A percentile compares a stretch with the other conserved stretches of the same genome.
phyloP scores from a whole-genome alignment of 352 stramenopile genomes.

The Phytophthora cryptogea region DNA sequence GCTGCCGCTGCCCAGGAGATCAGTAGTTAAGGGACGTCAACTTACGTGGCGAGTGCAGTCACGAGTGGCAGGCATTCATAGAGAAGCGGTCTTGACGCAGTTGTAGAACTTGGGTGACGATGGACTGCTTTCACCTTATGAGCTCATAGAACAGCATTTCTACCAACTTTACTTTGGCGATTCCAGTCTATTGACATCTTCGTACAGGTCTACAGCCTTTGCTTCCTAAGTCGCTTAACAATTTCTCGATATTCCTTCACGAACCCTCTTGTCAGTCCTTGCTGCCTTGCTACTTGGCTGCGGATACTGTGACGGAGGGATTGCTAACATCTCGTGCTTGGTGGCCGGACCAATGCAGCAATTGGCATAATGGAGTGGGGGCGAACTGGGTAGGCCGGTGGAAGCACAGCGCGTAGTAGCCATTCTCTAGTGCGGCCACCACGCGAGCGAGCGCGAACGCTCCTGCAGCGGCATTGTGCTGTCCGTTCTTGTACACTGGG shows the following conservation, averaged over 20 bases:
- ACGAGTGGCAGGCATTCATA: constrained; percentile 2
- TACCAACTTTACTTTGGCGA: neutral
- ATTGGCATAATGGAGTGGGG: constrained; percentile 73
- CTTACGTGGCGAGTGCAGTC: constrained; percentile 7
- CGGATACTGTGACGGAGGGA: constrained; percentile 6
- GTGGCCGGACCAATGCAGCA: constrained; percentile 83
- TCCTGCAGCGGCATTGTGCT: constrained; percentile 79
- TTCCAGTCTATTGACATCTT: constrained; percentile 1
- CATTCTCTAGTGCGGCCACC: constrained; percentile 81
- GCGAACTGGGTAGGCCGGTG: constrained; percentile 77
- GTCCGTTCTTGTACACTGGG: constrained; percentile 72
- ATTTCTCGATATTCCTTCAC: too few relatives aligned
- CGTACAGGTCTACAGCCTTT: too few relatives aligned
- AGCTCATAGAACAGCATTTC: constrained; percentile 15
- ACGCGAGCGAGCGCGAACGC: constrained; percentile 81
- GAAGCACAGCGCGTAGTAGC: constrained; percentile 78
- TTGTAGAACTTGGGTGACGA: neutral
- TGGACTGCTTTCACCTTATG: neutral
- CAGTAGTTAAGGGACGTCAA: constrained; percentile 37
- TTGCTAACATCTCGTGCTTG: constrained; percentile 20
- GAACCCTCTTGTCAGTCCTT: neutral
- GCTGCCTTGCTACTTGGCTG: constrained; percentile 11
- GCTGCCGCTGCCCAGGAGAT: constrained; percentile 37
- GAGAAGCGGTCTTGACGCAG: constrained; percentile 1
- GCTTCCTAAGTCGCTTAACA: too few relatives aligned